These are phyloP conservation scores for Mycena pura DNA, from an alignment of 768 basidiomycete genomes.

Conservation along the genomic window DNA sequence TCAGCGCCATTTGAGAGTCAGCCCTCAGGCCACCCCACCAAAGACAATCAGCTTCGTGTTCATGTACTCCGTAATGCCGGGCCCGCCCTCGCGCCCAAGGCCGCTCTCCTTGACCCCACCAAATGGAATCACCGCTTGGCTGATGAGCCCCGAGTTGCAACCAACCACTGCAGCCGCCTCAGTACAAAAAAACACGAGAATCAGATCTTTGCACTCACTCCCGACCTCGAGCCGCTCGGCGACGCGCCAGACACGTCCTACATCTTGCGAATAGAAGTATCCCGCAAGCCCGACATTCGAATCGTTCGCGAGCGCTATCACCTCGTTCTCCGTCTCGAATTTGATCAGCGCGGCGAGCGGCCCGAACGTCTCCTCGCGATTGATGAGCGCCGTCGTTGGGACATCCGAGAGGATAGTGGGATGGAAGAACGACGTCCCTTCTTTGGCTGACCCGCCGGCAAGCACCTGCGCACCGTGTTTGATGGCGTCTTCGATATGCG, in stretches of 20 bases:
- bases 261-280: conserved; percentile 88
- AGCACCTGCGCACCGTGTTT: conserved; percentile 85
- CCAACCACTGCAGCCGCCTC: conserved; percentile 59
- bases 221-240: conserved; percentile 95
- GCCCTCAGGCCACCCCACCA: conserved; percentile 59
- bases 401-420: conserved; percentile 94
- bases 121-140: conserved; percentile 83
- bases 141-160: conserved; percentile 80
- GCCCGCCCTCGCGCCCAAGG: conserved; percentile 81
- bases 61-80: conserved; percentile 92
- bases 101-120: conserved; percentile 93
- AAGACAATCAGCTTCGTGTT: conserved; percentile 83
- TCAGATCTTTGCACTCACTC: no score
- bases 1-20: background rate
- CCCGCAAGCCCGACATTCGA: conserved; percentile 89
- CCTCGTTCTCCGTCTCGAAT: conserved; percentile 95
- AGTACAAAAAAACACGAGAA: conserved; percentile 37
- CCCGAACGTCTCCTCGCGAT: conserved; percentile 93
- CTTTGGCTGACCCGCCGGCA: conserved; percentile 80
- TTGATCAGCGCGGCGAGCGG: conserved; percentile 86
- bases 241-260: conserved; percentile 92
- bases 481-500: conserved; percentile 90
- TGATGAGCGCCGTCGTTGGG: conserved; percentile 65
- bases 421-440: conserved; percentile 71
- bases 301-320: conserved; percentile 83